A percentile compares a stretch with the other conserved stretches of the same genome.
Evolutionary conservation across 148 eudicot genomes (phyloP).

Genomic region (Nepenthes mirabilis): DNA sequence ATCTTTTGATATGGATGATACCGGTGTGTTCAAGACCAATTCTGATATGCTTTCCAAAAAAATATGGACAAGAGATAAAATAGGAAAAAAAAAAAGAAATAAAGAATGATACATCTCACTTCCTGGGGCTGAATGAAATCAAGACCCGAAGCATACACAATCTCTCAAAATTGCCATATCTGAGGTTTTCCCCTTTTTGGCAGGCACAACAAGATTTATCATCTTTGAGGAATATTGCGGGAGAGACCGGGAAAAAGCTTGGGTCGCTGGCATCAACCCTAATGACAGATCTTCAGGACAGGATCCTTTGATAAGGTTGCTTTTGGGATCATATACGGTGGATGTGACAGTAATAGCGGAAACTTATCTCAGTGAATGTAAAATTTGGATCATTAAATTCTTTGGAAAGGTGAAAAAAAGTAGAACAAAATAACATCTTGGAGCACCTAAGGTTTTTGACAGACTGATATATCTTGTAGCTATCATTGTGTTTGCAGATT

Average conservation of each 20-base stretch:
- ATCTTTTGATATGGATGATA: too few relatives aligned
- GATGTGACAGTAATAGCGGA: constrained; percentile 12
- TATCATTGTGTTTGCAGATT: too few relatives aligned
- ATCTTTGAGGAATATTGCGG: constrained; percentile 58
- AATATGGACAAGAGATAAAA: too few relatives aligned
- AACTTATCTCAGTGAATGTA: constrained; percentile 14
- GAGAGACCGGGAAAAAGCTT: constrained; percentile 67
- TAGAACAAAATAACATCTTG: too few relatives aligned
- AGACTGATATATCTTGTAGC: too few relatives aligned
- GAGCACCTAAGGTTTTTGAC: too few relatives aligned
- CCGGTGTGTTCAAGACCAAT: too few relatives aligned
- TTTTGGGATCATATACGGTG: constrained; percentile 5
- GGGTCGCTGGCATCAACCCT: constrained; percentile 46
- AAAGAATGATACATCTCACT: too few relatives aligned
- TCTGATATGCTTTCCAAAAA: too few relatives aligned
- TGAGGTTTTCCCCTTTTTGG: neutral
- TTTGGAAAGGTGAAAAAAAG: constrained; percentile 3
- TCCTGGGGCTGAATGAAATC: too few relatives aligned
- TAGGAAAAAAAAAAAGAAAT: too few relatives aligned
- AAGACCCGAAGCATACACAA: neutral
- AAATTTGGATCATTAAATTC: constrained; percentile 19
- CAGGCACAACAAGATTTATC: constrained; percentile 75
- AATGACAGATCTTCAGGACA: constrained; percentile 51
- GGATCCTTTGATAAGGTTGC: constrained; percentile 27
- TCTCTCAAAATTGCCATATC: neutral